Percentiles rank a stretch among this genome's conserved stretches.
These are phyloP conservation scores for Symbiodinium pilosum DNA, from an alignment of 73 alveolate genomes.

Conservation along the genomic window DNA sequence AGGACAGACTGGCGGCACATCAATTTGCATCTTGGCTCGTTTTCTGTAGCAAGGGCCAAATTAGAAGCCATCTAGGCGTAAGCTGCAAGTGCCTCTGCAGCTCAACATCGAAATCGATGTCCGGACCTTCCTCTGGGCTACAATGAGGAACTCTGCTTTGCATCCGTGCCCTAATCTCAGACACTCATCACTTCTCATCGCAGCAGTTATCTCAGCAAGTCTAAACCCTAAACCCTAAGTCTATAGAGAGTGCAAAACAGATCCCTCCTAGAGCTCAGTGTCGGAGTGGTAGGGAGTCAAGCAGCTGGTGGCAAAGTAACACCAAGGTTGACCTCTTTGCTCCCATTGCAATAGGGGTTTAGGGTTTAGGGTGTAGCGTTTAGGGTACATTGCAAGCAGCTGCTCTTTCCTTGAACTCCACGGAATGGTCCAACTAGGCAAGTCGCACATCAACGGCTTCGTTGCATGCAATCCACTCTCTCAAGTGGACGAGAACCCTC, in stretches of 20 bases:
- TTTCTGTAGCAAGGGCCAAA: background rate
- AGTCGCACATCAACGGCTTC: slow-evolving; percentile 2
- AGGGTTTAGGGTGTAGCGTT: too few relatives aligned
- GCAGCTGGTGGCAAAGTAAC: background rate
- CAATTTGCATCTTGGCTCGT: background rate
- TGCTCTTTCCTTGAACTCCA: background rate
- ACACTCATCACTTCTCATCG: background rate
- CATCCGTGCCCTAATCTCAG: background rate
- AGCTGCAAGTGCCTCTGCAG: background rate
- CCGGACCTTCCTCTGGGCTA: background rate
- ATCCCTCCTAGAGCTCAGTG: background rate
- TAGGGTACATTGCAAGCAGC: too few relatives aligned
- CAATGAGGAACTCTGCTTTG: background rate
- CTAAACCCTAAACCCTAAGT: too few relatives aligned
- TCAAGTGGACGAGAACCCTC: background rate
- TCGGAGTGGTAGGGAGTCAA: background rate
- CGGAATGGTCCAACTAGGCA: background rate
- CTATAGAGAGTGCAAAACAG: background rate
- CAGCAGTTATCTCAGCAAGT: too few relatives aligned
- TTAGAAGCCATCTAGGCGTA: background rate
- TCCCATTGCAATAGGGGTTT: too few relatives aligned
- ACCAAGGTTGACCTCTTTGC: too few relatives aligned
- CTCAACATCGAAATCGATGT: background rate
- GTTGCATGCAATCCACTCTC: background rate
- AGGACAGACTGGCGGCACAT: too few relatives aligned